phyloP scores from a whole-genome alignment of 2,329 filamentous ascomycete species.

The Colletotrichum sp. region DNA sequence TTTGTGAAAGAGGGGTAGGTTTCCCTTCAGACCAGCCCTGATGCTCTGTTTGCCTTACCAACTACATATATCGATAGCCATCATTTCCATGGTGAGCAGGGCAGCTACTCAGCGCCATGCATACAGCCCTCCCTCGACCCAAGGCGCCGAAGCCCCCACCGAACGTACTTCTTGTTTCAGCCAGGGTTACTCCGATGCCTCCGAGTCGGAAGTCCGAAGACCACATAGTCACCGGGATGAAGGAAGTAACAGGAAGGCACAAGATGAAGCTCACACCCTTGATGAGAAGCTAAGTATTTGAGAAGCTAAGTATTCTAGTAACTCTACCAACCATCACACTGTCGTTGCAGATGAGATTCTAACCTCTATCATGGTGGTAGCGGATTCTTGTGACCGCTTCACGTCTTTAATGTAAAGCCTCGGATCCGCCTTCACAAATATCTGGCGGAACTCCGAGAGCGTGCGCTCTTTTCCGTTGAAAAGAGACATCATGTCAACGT shows the following conservation, averaged over 20 bases:
- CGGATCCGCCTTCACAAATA: not conserved
- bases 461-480: not conserved
- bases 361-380: not conserved
- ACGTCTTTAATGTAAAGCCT: not conserved
- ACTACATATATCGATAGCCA: not conserved
- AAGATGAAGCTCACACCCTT: accelerated
- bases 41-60: too few species aligned
- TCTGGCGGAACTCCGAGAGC: not conserved
- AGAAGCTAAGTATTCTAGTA: not conserved
- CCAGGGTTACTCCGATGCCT: not conserved
- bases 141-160: not conserved
- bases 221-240: not conserved
- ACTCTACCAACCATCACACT: not conserved
- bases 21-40: not conserved
- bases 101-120: not conserved
- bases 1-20: not conserved
- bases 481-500: not conserved
- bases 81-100: not conserved
- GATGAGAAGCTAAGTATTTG: not conserved
- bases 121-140: not conserved
- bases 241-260: not conserved
- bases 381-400: not conserved
- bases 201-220: not conserved
- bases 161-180: not conserved
- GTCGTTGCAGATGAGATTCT: not conserved